Base-by-base conservation (phyloP, 352 stramenopile species). In the Discostella stelligera region DNA sequence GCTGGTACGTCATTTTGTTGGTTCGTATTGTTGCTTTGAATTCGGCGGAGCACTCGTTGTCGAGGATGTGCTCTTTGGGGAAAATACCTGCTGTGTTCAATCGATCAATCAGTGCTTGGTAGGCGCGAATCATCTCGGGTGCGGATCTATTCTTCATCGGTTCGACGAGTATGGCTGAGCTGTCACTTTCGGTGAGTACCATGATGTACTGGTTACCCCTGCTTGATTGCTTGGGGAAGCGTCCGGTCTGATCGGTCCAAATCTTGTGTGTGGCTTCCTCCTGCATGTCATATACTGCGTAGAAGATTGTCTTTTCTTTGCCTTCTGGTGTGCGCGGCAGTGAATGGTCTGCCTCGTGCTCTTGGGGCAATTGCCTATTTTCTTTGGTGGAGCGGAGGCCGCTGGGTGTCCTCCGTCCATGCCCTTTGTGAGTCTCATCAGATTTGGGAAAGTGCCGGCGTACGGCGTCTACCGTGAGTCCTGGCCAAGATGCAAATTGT, bases 131-230 rank as follows among this genome's bases (percentile, higher is more conserved):
- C 23, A 86, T 74, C 37, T 61, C 61, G 9, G n/a, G 0, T 11
- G 50, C 48, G 52, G 39, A 72, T 16, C 70, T 44, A 46, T 63
- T 83, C 53, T 67, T 68, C 9, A 90, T 71, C 58, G 80, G 74
- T 52, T 74, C 58, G 0, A 67, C 63, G 14, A 79, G 48, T 23
- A 91, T 89, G 23, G 58, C 58, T 53, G 86, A 86, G 41, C 59
- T 74, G 66, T 91, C 77, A 6, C 75, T 69, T 39, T 87, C 71
- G 13, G 80, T 79, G 0, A 84, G 18, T 3, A 90, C 56, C 53
- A 89, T 77, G 4, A 90, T 71, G 50, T 91, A 86, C 52, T 85
- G 49, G 37, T 87, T 63, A 0, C 80, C 80, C 7, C 54, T 23
- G 21, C 10, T 32, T 9, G 84, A 88, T 16, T 32, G 73, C 46